Conservation (phyloP, 2,329 filamentous ascomycete species). For the Ilyonectria destructans region DNA sequence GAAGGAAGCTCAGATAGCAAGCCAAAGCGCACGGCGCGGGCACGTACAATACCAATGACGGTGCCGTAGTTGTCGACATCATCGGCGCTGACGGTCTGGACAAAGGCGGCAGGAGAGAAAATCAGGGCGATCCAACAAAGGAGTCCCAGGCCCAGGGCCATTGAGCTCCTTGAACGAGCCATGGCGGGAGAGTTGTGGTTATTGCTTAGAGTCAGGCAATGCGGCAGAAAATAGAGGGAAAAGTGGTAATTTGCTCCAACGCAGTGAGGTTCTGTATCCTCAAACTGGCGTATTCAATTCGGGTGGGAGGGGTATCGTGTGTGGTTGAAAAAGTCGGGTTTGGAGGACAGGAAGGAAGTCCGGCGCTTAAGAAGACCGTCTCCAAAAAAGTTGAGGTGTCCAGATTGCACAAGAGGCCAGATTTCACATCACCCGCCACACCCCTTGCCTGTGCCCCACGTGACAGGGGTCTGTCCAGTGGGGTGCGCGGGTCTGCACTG, state of each 20-base stretch:
- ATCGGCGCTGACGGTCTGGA: constrained; percentile 82
- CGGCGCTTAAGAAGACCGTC: constrained; percentile 56
- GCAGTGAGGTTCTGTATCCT: constrained; percentile 51
- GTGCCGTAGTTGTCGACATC: constrained; percentile 87
- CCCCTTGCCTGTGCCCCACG: constrained; percentile 47
- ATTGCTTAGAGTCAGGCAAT: constrained; percentile 43
- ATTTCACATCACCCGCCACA: constrained; percentile 59
- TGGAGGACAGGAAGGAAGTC: constrained; percentile 49
- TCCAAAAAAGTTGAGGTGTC: constrained; percentile 62
- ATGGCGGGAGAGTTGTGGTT: constrained; percentile 55
- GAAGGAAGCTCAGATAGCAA: constrained; percentile 5
- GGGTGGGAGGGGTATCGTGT: constrained; percentile 51
- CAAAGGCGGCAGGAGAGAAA: constrained; percentile 88
- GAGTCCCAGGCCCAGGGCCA: constrained; percentile 88
- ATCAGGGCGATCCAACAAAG: constrained; percentile 93
- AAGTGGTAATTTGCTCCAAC: constrained; percentile 42
- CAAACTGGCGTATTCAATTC: constrained; percentile 52
- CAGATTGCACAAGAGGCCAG: constrained; percentile 66
- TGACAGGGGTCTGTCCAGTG: constrained; percentile 51
- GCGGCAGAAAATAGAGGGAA: constrained; percentile 44
- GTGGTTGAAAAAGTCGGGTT: constrained; percentile 49
- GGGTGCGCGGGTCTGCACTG: constrained; percentile 37
- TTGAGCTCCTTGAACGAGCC: constrained; percentile 76
- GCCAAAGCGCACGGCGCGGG: background rate
- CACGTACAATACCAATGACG: constrained; percentile 89